phyloP scores from a whole-genome alignment of 441 rosid species.

The Adansonia rubrostipa region DNA sequence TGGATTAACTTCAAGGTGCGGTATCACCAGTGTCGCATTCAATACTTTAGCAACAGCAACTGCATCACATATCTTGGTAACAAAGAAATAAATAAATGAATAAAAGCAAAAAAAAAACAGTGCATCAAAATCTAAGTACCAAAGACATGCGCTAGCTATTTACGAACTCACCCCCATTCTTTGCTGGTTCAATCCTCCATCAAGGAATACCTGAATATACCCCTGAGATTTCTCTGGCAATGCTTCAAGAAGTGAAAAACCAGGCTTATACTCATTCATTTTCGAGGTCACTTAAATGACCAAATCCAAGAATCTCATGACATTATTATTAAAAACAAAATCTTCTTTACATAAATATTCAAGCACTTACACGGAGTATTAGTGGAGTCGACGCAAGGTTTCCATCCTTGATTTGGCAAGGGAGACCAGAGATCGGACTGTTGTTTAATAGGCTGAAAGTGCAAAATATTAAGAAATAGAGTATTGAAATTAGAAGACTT shows the following conservation, averaged over 20 bases:
- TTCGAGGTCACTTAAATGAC: neutral
- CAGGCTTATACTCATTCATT: constrained; percentile 21
- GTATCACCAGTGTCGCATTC: constrained; percentile 68
- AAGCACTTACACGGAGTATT: constrained; percentile 44
- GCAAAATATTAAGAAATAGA: neutral
- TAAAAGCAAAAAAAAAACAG: constrained; percentile 21
- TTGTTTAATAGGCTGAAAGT: constrained; percentile 57
- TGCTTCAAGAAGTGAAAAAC: constrained; percentile 40
- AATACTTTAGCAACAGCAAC: constrained; percentile 76
- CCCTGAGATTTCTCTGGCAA: constrained; percentile 54
- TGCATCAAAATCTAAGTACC: neutral
- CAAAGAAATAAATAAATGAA: constrained; percentile 15
- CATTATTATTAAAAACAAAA: neutral
- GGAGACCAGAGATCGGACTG: constrained; percentile 73
- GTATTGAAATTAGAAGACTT: neutral
- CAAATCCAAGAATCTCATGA: constrained; percentile 6
- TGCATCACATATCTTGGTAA: constrained; percentile 70
- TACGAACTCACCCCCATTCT: constrained; percentile 68
- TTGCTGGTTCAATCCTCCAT: constrained; percentile 84
- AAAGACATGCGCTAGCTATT: constrained; percentile 9
- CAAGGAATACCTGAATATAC: constrained; percentile 70
- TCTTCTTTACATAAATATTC: neutral
- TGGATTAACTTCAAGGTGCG: constrained; percentile 81
- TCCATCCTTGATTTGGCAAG: constrained; percentile 62
- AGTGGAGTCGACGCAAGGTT: constrained; percentile 48